Evolutionary conservation across 2,329 filamentous ascomycete species (phyloP).

Genomic region (Penicillium sp.): DNA sequence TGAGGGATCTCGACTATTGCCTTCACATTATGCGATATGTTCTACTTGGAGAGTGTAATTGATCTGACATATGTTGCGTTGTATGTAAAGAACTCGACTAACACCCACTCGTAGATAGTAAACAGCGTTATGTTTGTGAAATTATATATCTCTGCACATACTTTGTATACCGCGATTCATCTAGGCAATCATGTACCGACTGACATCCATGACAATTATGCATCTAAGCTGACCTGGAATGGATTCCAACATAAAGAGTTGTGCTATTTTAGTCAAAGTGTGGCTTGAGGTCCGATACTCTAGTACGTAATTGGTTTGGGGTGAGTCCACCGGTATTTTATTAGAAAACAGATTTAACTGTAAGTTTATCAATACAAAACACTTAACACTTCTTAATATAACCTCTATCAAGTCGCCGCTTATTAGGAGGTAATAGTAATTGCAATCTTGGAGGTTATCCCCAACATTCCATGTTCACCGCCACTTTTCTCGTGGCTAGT

Average conservation of each 20-base stretch:
- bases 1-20: background rate
- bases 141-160: background rate
- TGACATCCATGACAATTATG: background rate
- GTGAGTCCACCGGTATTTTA: background rate
- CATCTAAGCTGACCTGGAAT: background rate
- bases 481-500: conserved; percentile 12
- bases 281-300: background rate
- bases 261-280: background rate
- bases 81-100: background rate
- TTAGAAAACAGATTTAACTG: no score
- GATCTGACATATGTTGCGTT: background rate
- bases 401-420: no score
- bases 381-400: background rate
- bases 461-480: conserved; percentile 9
- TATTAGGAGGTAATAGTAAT: background rate
- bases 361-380: background rate
- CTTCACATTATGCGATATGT: background rate
- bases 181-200: background rate
- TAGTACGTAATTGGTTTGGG: background rate
- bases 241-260: background rate
- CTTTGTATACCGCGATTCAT: no score
- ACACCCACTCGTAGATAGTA: no score
- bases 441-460: background rate
- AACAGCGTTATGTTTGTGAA: no score
- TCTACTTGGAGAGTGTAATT: background rate